A percentile compares a stretch with the other conserved stretches of the same genome.
Conservation (phyloP, 2,329 filamentous ascomycete genomes). For the Amphichorda felina region DNA sequence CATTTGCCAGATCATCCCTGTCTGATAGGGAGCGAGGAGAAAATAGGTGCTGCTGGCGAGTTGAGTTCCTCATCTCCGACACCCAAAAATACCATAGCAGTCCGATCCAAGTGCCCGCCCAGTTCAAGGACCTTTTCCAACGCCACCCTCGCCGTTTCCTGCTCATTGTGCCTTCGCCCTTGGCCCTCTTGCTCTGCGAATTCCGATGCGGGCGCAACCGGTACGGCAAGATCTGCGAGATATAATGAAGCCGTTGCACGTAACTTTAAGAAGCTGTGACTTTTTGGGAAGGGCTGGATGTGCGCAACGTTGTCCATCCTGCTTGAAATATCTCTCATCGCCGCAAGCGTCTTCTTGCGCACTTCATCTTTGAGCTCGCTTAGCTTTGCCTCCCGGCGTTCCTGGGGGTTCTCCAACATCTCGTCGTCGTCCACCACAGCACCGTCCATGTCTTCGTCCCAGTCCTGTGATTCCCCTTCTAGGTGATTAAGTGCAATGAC, state of each 20-base stretch:
- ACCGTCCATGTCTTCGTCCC: conserved; percentile 12
- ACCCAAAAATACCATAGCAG: conserved; percentile 10
- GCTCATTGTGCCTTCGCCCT: conserved; percentile 14
- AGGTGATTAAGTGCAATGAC: conserved; percentile 27
- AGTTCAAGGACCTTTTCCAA: conserved; percentile 15
- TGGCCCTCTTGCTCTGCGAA: conserved; percentile 14
- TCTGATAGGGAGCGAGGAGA: conserved; percentile 18
- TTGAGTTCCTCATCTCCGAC: conserved; percentile 10
- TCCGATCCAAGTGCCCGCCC: conserved; percentile 15
- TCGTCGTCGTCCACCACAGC: conserved; percentile 1
- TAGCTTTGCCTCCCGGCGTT: not conserved
- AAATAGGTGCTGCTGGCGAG: conserved; percentile 11
- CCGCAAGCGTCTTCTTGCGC: conserved; percentile 37
- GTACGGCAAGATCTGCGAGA: conserved; percentile 54
- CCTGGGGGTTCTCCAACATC: not conserved
- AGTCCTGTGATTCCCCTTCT: conserved; percentile 12
- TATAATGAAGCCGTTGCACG: conserved; percentile 67
- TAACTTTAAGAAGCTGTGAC: conserved; percentile 53
- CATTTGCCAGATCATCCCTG: conserved; percentile 5
- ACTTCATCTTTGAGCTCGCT: conserved; percentile 21
- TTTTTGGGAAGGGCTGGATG: conserved; percentile 58
- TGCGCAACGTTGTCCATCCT: conserved; percentile 62
- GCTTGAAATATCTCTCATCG: conserved; percentile 50
- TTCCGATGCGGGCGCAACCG: conserved; percentile 19
- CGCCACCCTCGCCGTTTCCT: conserved; percentile 12